A percentile compares a stretch with the other conserved stretches of the same genome.
These are phyloP conservation scores for Syzygium jambos DNA, from an alignment of 345 rosid species.

Conservation along the genomic window DNA sequence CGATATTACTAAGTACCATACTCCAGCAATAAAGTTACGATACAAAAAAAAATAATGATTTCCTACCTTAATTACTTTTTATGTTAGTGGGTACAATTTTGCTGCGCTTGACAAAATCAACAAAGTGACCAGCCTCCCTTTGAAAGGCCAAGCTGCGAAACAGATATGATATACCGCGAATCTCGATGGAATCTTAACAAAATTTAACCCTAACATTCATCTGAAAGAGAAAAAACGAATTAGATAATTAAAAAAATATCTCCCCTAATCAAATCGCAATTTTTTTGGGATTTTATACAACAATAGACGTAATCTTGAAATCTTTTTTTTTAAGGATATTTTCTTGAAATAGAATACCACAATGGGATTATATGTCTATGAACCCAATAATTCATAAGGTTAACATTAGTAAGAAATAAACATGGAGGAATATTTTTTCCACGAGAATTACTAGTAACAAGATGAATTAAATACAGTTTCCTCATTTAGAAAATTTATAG, in stretches of 20 bases:
- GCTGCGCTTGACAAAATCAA: not conserved
- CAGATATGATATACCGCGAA: not conserved
- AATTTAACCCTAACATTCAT: not conserved
- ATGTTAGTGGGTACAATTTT: not conserved
- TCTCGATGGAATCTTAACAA: not conserved
- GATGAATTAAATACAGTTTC: not conserved
- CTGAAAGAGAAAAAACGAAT: not conserved
- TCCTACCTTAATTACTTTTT: not conserved
- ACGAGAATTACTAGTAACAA: not conserved
- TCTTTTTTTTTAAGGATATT: not conserved
- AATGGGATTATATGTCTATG: not conserved
- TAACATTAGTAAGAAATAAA: not conserved
- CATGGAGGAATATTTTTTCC: not conserved
- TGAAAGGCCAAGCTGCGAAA: not conserved
- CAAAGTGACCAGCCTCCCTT: not conserved
- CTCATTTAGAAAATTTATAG: not conserved
- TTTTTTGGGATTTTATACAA: not conserved
- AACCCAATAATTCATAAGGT: not conserved
- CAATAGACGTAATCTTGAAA: not conserved
- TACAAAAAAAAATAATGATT: too few relatives aligned
- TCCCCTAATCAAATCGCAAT: not conserved
- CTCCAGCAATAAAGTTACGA: not conserved
- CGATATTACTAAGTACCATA: not conserved
- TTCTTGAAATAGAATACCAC: not conserved
- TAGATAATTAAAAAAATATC: not conserved